Conservation (phyloP, 371 early-diverging fungal genomes). For the Mortierella sp. region DNA sequence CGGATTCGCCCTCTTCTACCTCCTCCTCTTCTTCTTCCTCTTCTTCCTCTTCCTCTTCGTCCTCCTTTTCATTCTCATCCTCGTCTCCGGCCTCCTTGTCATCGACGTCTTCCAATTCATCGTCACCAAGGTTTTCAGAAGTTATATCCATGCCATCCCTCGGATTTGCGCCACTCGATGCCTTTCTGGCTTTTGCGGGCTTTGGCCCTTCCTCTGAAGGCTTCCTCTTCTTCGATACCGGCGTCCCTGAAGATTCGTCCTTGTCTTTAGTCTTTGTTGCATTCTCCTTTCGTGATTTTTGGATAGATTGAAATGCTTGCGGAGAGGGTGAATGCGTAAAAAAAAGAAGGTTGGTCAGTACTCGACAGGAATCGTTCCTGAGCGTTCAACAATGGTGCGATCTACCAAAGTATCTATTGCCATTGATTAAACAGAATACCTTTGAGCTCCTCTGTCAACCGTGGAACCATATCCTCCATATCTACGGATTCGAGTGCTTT, state of each 20-base stretch:
- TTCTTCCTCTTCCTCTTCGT: constrained; percentile 22
- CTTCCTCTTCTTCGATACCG: constrained; percentile 40
- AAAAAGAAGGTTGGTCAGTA: background rate
- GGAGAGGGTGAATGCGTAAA: too few species aligned
- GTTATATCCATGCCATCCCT: constrained; percentile 29
- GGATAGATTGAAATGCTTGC: constrained; percentile 45
- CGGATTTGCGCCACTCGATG: constrained; percentile 31
- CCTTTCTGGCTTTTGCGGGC: constrained; percentile 35
- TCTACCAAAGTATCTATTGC: too few species aligned
- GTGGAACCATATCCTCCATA: constrained; percentile 60
- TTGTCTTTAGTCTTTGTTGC: constrained; percentile 33
- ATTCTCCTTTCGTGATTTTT: constrained; percentile 21
- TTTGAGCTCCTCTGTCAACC: constrained; percentile 42
- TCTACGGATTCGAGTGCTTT: constrained; percentile 68
- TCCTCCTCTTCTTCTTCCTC: constrained; percentile 29
- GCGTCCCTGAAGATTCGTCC: constrained; percentile 11
- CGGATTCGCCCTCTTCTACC: constrained; percentile 24
- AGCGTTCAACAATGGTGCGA: too few species aligned
- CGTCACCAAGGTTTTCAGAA: constrained; percentile 16
- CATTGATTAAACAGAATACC: constrained; percentile 12
- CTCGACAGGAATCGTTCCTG: too few species aligned
- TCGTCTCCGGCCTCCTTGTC: constrained; percentile 20
- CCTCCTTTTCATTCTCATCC: constrained; percentile 19
- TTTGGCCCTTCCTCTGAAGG: constrained; percentile 20
- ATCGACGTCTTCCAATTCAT: constrained; percentile 17